These are phyloP conservation scores for Claviceps sp. DNA, from an alignment of 2,329 filamentous ascomycete species.

Conservation along the genomic window DNA sequence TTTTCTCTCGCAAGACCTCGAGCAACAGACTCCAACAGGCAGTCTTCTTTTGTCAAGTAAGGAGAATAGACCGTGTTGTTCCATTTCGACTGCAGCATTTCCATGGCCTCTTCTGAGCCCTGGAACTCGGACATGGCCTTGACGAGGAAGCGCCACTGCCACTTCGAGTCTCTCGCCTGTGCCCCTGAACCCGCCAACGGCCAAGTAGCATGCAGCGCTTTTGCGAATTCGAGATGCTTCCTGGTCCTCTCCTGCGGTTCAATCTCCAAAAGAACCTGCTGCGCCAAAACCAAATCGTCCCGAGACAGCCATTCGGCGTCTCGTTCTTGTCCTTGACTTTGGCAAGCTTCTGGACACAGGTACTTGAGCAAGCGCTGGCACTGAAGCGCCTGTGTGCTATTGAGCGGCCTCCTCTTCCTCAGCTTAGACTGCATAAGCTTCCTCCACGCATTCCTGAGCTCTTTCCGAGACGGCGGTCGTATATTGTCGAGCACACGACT, in stretches of 20 bases:
- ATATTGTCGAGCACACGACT: constrained; percentile 48
- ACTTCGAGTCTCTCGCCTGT: constrained; percentile 7
- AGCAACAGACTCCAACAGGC: constrained; percentile 17
- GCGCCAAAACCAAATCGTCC: constrained; percentile 30
- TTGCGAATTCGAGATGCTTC: constrained; percentile 35
- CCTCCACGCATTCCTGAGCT: constrained; percentile 52
- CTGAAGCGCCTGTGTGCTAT: constrained; percentile 51
- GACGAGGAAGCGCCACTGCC: constrained; percentile 19
- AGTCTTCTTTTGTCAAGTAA: constrained; percentile 10
- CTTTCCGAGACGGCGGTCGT: constrained; percentile 48
- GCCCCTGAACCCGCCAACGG: constrained; percentile 10
- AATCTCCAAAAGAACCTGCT: constrained; percentile 27
- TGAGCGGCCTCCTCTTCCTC: constrained; percentile 34
- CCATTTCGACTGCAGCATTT: constrained; percentile 25
- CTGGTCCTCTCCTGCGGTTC: constrained; percentile 28
- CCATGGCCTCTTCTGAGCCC: constrained; percentile 37
- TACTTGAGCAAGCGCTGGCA: constrained; percentile 46
- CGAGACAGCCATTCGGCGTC: constrained; percentile 19
- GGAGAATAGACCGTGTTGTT: constrained; percentile 10
- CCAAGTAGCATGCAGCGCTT: constrained; percentile 25
- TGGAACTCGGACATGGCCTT: constrained; percentile 39
- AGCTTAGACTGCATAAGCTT: constrained; percentile 48
- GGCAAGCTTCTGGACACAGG: constrained; percentile 21
- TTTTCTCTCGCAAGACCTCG: constrained; percentile 49
- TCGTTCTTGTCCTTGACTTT: constrained; percentile 10